These are phyloP conservation scores for Botrytis squamosa DNA, from an alignment of 2,329 filamentous ascomycete genomes.

Conservation along the genomic window DNA sequence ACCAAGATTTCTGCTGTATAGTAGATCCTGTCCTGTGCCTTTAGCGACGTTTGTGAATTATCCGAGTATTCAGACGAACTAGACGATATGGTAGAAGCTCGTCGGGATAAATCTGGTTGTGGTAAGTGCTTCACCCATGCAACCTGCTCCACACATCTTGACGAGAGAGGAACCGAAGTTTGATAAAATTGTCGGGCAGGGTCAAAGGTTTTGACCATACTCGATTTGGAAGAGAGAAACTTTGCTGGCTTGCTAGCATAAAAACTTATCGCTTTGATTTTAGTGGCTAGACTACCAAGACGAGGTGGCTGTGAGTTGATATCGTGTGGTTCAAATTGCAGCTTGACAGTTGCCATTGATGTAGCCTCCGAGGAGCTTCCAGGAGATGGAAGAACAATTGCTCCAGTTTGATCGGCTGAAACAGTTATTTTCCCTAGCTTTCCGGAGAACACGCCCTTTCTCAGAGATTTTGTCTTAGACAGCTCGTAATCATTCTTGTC, in stretches of 20 bases:
- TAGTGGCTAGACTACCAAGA: constrained; percentile 36
- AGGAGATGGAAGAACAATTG: constrained; percentile 36
- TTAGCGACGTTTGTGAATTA: constrained; percentile 12
- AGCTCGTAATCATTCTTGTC: constrained; percentile 33
- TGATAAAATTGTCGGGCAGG: constrained; percentile 32
- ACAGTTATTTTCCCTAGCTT: constrained; percentile 39
- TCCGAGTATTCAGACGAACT: constrained; percentile 33
- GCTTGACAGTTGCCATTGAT: constrained; percentile 36
- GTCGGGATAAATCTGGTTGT: constrained; percentile 27
- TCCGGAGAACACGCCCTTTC: constrained; percentile 39
- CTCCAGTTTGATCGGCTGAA: constrained; percentile 35
- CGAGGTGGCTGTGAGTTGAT: constrained; percentile 33
- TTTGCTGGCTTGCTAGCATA: constrained; percentile 30
- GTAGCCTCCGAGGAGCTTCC: constrained; percentile 24
- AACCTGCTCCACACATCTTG: constrained; percentile 37
- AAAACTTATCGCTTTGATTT: constrained; percentile 37
- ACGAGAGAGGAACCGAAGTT: constrained; percentile 33
- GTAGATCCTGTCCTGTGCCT: constrained; percentile 27
- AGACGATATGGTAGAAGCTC: constrained; percentile 35
- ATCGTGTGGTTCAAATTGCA: constrained; percentile 38
- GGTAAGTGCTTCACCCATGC: constrained; percentile 36
- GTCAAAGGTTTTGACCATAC: constrained; percentile 29
- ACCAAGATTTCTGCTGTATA: constrained; percentile 64
- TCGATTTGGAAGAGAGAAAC: constrained; percentile 29
- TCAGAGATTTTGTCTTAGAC: constrained; percentile 35